phyloP scores from a whole-genome alignment of 108 stramenopile species.

The Fistulifera pelliculosa region DNA sequence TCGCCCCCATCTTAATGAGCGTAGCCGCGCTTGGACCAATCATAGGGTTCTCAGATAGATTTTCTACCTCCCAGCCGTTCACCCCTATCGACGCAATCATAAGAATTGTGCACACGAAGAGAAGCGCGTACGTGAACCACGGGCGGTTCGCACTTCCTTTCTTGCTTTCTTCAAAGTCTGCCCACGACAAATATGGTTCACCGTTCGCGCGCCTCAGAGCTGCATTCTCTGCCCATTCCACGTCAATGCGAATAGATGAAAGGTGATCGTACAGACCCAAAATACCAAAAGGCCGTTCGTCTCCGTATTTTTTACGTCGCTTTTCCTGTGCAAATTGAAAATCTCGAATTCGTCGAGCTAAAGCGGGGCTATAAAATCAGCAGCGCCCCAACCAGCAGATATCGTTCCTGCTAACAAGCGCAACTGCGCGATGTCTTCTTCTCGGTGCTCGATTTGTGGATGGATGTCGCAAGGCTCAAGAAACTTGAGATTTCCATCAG shows the following conservation, averaged over 20 bases:
- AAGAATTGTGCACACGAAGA: slow-evolving; percentile 53
- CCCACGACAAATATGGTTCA: slow-evolving; percentile 72
- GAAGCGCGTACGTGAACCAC: slow-evolving; percentile 61
- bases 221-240: slow-evolving; percentile 89
- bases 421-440: slow-evolving; percentile 68
- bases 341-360: slow-evolving; percentile 65
- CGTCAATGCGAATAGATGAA: slow-evolving; percentile 55
- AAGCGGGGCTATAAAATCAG: slow-evolving; percentile 62
- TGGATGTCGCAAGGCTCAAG: slow-evolving; percentile 32
- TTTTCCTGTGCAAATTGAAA: slow-evolving; percentile 85
- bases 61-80: slow-evolving; percentile 82
- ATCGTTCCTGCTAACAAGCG: slow-evolving; percentile 68
- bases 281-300: slow-evolving; percentile 79
- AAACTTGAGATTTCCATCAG: slow-evolving; percentile 8
- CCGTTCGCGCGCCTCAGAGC: slow-evolving; percentile 63
- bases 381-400: slow-evolving; percentile 58
- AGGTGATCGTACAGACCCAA: slow-evolving; percentile 77
- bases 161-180: slow-evolving; percentile 67
- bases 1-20: slow-evolving; percentile 80
- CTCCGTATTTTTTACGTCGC: slow-evolving; percentile 70
- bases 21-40: slow-evolving; percentile 84
- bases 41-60: slow-evolving; percentile 68
- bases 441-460: slow-evolving; percentile 37
- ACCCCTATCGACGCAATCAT: slow-evolving; percentile 61
- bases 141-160: slow-evolving; percentile 51